Conservation (phyloP, 345 rosid species). For the Eucalyptus cloeziana region DNA sequence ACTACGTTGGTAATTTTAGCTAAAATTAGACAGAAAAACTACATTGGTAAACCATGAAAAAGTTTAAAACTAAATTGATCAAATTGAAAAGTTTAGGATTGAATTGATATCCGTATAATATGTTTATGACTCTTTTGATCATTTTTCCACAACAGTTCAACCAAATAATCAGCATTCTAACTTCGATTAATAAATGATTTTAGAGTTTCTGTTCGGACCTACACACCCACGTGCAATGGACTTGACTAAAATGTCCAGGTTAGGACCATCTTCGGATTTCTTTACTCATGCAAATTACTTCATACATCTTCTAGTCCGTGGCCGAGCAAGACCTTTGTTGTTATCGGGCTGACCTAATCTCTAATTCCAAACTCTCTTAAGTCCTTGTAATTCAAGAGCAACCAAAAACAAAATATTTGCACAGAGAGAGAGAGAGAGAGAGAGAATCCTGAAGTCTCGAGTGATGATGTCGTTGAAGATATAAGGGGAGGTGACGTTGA, state of each 20-base stretch:
- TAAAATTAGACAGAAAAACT: no score
- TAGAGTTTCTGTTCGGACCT: not conserved
- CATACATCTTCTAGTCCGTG: not conserved
- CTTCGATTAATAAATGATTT: not conserved
- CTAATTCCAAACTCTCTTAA: not conserved
- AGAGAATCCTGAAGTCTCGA: constrained; percentile 51
- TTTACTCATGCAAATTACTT: not conserved
- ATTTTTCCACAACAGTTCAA: no score
- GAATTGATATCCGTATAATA: no score
- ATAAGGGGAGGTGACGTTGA: constrained; percentile 47
- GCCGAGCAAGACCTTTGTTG: not conserved
- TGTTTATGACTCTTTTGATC: no score
- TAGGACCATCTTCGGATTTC: not conserved
- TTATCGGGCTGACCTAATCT: not conserved
- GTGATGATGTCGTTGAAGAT: constrained; percentile 69
- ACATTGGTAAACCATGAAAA: no score
- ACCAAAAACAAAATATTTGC: not conserved
- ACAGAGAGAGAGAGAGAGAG: not conserved
- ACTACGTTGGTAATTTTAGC: no score
- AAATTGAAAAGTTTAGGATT: no score
- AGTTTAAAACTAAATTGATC: no score
- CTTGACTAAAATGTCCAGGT: not conserved
- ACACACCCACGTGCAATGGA: not conserved
- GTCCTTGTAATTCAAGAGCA: not conserved
- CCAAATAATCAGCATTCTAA: not conserved